Percentiles rank a stretch among this genome's conserved stretches.
Evolutionary conservation across 129 eudicot species (phyloP).

Genomic region (Cynara cardunculus): DNA sequence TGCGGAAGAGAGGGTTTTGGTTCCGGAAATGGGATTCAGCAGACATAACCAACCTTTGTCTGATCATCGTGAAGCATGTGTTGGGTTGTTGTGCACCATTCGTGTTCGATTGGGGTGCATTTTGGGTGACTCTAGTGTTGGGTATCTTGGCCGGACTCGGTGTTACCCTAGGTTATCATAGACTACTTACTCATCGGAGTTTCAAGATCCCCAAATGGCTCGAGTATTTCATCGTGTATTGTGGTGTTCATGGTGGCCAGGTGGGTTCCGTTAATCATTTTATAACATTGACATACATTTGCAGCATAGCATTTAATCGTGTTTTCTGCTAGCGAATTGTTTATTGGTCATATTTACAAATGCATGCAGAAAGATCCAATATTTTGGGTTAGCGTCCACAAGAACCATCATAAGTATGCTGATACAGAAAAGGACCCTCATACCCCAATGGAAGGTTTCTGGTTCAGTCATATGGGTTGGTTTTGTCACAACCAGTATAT

Average conservation of each 20-base stretch:
- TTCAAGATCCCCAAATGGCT: conserved; percentile 23
- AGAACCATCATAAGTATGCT: not conserved
- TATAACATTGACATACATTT: too few species aligned
- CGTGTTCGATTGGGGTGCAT: not conserved
- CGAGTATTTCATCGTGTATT: conserved; percentile 19
- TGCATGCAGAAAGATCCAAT: not conserved
- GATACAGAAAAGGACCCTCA: not conserved
- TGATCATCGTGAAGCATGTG: not conserved
- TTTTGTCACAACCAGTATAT: not conserved
- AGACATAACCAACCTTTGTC: not conserved
- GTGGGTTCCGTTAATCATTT: too few species aligned
- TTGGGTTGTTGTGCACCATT: conserved; percentile 8
- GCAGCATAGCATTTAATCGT: too few species aligned
- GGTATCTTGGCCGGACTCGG: not conserved
- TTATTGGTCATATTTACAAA: too few species aligned
- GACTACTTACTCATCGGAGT: conserved; percentile 18
- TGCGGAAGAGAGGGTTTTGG: not conserved
- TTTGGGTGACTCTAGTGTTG: not conserved
- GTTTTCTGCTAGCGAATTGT: too few species aligned
- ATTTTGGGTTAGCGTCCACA: not conserved
- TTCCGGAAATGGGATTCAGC: not conserved
- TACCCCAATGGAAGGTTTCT: not conserved
- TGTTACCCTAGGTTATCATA: conserved; percentile 3
- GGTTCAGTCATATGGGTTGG: not conserved
- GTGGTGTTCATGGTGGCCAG: conserved; percentile 5